phyloP scores from a whole-genome alignment of 352 stramenopile genomes.

The Blastocystis sp. region DNA sequence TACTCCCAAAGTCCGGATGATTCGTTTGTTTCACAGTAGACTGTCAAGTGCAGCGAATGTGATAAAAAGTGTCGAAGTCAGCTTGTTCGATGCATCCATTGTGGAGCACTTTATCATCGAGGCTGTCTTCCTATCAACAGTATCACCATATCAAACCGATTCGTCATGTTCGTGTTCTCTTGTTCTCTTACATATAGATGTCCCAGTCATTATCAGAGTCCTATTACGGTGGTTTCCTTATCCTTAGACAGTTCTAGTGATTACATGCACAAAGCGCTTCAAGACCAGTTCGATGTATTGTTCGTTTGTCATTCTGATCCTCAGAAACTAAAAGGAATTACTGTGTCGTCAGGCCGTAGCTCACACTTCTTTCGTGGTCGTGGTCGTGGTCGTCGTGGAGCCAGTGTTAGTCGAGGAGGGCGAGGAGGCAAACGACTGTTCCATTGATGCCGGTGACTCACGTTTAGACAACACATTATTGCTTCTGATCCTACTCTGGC shows the following conservation, averaged over 20 bases:
- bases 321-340: conserved; percentile 48
- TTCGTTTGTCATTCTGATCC: not conserved
- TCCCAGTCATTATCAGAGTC: conserved; percentile 53
- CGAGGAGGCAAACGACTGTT: conserved; percentile 47
- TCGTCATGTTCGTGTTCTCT: not conserved
- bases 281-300: conserved; percentile 41
- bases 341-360: not conserved
- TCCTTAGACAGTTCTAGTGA: conserved; percentile 31
- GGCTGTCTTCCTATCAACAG: conserved; percentile 40
- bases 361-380: not conserved
- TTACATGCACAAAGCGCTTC: not conserved
- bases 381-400: not conserved
- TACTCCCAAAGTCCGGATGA: not conserved
- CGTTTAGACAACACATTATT: conserved; percentile 43
- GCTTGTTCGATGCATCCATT: conserved; percentile 36
- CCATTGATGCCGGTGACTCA: not conserved
- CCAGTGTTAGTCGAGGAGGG: not conserved
- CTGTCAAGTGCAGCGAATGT: conserved; percentile 40
- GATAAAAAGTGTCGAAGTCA: conserved; percentile 35
- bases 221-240: not conserved
- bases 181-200: not conserved
- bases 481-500: conserved; percentile 35
- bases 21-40: not conserved
- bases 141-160: conserved; percentile 23
- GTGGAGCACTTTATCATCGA: conserved; percentile 33